These are phyloP conservation scores for Cicer bijugum DNA, from an alignment of 306 rosid species.

Conservation along the genomic window DNA sequence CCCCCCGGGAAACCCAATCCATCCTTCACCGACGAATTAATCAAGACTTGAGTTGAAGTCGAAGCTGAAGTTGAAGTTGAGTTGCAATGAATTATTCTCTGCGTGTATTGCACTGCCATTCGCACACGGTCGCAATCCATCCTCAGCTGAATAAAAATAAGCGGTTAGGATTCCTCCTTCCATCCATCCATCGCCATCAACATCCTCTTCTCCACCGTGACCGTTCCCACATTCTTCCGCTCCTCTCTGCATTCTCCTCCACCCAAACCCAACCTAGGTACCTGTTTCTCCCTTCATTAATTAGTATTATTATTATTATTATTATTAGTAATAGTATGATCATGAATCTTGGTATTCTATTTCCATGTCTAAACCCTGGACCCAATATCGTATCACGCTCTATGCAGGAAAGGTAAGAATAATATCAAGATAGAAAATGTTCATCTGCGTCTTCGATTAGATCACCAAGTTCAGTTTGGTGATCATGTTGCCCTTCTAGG, in stretches of 20 bases:
- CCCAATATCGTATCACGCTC: not conserved
- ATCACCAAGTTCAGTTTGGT: slow-evolving; percentile 86
- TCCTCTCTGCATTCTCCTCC: slow-evolving; percentile 44
- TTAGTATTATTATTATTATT: not conserved
- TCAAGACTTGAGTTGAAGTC: not conserved
- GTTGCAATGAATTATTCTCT: slow-evolving; percentile 48
- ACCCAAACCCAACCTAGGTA: slow-evolving; percentile 37
- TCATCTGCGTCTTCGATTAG: slow-evolving; percentile 60
- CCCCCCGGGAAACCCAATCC: not conserved
- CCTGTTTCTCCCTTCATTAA: too few relatives aligned
- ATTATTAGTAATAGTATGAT: not conserved
- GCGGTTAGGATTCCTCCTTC: slow-evolving; percentile 38
- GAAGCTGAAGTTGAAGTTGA: not conserved
- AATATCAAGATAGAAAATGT: slow-evolving; percentile 50
- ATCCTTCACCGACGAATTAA: not conserved
- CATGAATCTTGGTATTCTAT: not conserved
- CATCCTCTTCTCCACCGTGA: not conserved
- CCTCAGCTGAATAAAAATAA: not conserved
- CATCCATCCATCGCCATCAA: slow-evolving; percentile 2
- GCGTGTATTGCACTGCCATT: slow-evolving; percentile 46
- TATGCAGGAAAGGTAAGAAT: slow-evolving; percentile 46
- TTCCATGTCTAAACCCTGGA: too few relatives aligned
- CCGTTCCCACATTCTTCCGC: not conserved
- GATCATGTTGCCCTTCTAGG: slow-evolving; percentile 76
- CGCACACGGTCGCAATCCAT: not conserved